phyloP scores from a whole-genome alignment of 2,329 filamentous ascomycete genomes.

The Drechslerella coelobrocha region DNA sequence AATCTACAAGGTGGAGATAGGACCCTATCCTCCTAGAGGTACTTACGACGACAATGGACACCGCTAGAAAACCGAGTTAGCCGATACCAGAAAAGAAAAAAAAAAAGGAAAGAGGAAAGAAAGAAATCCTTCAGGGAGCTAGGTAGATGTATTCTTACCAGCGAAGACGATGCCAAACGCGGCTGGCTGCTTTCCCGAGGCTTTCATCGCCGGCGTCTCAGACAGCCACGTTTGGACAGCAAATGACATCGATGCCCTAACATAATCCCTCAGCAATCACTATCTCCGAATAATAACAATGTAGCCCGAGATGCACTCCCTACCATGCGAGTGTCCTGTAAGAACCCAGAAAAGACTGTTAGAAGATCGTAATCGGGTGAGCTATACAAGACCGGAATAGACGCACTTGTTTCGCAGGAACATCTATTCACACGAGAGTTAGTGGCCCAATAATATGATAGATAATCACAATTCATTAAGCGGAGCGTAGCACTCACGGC shows the following conservation, averaged over 20 bases:
- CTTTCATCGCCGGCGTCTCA: slow-evolving; percentile 33
- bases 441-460: neutral
- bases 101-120: neutral
- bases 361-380: neutral
- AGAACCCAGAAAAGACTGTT: neutral
- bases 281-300: neutral
- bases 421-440: slow-evolving; percentile 18
- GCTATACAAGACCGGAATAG: neutral
- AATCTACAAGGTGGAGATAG: neutral
- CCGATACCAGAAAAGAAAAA: neutral
- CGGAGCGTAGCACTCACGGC: slow-evolving; percentile 14
- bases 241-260: slow-evolving; percentile 47
- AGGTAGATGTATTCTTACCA: slow-evolving; percentile 11
- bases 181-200: slow-evolving; percentile 39
- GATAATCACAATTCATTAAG: neutral
- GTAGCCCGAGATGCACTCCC: neutral
- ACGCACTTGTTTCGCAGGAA: slow-evolving; percentile 43
- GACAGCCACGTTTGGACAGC: slow-evolving; percentile 45
- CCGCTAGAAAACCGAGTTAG: slow-evolving; percentile 13
- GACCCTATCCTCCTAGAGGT: neutral
- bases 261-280: neutral
- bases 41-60: slow-evolving; percentile 44
- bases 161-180: slow-evolving; percentile 43
- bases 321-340: slow-evolving; percentile 41
- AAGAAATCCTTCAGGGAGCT: neutral